A percentile compares a stretch with the other conserved stretches of the same genome.
These are phyloP conservation scores for Apiospora arundinis DNA, from an alignment of 2,329 filamentous ascomycete genomes.

Conservation along the genomic window DNA sequence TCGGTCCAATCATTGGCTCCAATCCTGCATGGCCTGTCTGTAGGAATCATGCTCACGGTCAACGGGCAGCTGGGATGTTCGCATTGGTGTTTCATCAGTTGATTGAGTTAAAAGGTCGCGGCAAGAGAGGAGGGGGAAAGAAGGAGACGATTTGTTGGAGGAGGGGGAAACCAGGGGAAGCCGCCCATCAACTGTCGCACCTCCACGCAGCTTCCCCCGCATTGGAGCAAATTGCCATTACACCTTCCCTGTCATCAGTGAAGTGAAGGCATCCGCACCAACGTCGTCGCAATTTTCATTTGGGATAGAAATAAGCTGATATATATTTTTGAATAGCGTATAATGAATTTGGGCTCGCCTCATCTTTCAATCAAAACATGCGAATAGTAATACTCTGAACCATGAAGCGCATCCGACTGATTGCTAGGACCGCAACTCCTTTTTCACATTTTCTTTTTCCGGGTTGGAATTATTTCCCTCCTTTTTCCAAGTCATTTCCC, in stretches of 20 bases:
- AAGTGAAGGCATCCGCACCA: neutral
- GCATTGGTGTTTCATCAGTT: constrained; percentile 10
- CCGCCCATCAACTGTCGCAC: neutral
- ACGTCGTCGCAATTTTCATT: neutral
- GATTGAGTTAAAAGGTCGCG: constrained; percentile 5
- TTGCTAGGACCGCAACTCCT: too few relatives aligned
- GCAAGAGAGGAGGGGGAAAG: neutral
- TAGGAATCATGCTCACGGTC: neutral
- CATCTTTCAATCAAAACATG: too few relatives aligned
- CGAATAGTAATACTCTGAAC: too few relatives aligned
- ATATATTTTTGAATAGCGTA: too few relatives aligned
- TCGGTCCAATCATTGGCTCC: neutral
- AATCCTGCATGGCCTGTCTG: neutral
- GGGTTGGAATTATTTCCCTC: too few relatives aligned
- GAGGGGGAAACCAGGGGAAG: neutral
- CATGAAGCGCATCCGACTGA: too few relatives aligned
- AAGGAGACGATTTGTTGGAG: neutral
- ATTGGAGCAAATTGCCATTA: neutral
- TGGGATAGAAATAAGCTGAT: too few relatives aligned
- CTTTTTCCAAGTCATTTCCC: too few relatives aligned
- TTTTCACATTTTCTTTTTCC: too few relatives aligned
- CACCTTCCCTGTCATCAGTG: neutral
- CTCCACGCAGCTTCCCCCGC: constrained; percentile 3
- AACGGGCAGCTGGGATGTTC: constrained; percentile 1
- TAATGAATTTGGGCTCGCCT: too few relatives aligned